phyloP scores from a whole-genome alignment of 2,329 filamentous ascomycete genomes.

The Penicillium sp. region DNA sequence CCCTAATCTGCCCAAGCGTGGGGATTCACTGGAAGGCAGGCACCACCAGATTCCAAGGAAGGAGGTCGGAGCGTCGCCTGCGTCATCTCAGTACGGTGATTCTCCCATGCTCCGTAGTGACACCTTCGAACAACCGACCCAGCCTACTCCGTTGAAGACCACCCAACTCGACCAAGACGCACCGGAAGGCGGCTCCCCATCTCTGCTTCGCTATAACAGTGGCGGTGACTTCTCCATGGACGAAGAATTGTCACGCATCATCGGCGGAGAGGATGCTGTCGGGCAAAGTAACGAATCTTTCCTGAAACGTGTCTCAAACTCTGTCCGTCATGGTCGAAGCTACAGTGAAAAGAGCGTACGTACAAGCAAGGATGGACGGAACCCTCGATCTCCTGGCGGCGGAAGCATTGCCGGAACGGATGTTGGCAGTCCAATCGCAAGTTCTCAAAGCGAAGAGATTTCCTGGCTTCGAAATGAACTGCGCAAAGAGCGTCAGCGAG shows the following conservation, averaged over 20 bases:
- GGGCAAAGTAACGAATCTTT: slow-evolving; percentile 68
- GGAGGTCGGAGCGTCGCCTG: slow-evolving; percentile 52
- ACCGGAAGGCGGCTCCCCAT: slow-evolving; percentile 58
- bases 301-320: slow-evolving; percentile 86
- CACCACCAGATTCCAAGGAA: slow-evolving; percentile 63
- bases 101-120: slow-evolving; percentile 43
- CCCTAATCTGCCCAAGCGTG: slow-evolving; percentile 54
- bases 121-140: slow-evolving; percentile 12
- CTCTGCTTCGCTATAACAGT: slow-evolving; percentile 70
- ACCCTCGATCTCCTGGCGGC: slow-evolving; percentile 68
- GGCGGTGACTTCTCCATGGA: slow-evolving; percentile 92
- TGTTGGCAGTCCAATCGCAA: slow-evolving; percentile 71
- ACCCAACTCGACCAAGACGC: slow-evolving; percentile 38
- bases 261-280: slow-evolving; percentile 67
- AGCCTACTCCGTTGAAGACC: slow-evolving; percentile 49
- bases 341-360: slow-evolving; percentile 69
- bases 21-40: slow-evolving; percentile 60
- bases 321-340: slow-evolving; percentile 87
- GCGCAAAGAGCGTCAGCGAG: slow-evolving; percentile 78
- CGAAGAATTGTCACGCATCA: slow-evolving; percentile 88
- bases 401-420: slow-evolving; percentile 55
- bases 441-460: slow-evolving; percentile 63
- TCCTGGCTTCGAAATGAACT: slow-evolving; percentile 69
- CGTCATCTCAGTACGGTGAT: slow-evolving; percentile 35
- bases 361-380: slow-evolving; percentile 64